Conservation (phyloP, 202 grass and related monocot species). For the Saccharum hybrid region DNA sequence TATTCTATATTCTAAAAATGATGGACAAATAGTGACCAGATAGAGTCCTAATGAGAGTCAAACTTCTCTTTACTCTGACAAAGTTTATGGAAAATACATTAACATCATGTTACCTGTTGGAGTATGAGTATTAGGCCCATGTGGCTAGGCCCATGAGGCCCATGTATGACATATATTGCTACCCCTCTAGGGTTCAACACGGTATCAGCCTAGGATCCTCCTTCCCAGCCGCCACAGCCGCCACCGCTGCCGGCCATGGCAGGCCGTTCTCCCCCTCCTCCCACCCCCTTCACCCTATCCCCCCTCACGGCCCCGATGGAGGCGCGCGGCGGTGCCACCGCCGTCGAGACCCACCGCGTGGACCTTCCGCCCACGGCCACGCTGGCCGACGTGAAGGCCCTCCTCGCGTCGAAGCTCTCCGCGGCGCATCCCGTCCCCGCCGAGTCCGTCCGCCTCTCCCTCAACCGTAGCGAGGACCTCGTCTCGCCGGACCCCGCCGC, state of each 20-base stretch:
- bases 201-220: no score
- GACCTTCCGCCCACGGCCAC: constrained; percentile 59
- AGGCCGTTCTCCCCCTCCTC: no score
- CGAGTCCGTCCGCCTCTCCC: constrained; percentile 79
- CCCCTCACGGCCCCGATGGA: constrained; percentile 41
- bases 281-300: no score
- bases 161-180: no score
- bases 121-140: no score
- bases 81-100: background rate
- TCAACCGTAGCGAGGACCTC: constrained; percentile 85
- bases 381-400: constrained; percentile 61
- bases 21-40: background rate
- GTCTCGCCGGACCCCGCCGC: constrained; percentile 49
- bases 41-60: background rate
- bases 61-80: background rate
- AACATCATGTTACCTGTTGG: background rate
- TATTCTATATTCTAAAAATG: background rate
- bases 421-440: constrained; percentile 52
- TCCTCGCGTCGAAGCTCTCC: constrained; percentile 61
- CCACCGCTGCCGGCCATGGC: no score
- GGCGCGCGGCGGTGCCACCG: constrained; percentile 36
- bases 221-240: no score
- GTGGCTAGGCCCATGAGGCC: no score
- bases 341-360: constrained; percentile 70
- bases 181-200: no score